Conservation (phyloP, 345 rosid species). For the Dovyalis caffra region DNA sequence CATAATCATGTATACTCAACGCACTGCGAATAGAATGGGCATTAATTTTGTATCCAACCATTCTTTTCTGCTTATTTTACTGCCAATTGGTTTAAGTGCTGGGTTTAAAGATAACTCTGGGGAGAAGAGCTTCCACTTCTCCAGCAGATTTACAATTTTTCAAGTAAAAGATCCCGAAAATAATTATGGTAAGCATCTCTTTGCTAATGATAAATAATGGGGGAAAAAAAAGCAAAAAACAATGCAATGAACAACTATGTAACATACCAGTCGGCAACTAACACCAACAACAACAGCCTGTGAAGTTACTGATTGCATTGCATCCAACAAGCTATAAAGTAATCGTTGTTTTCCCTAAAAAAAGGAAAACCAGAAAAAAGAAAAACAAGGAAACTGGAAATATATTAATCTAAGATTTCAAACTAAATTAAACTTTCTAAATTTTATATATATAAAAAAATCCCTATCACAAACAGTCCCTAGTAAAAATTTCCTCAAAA, state of each 20-base stretch:
- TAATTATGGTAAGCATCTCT: neutral
- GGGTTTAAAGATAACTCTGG: neutral
- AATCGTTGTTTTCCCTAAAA: slow-evolving; percentile 85
- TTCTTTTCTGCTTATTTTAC: neutral
- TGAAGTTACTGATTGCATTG: slow-evolving; percentile 89
- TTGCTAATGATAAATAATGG: neutral
- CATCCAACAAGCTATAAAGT: slow-evolving; percentile 84
- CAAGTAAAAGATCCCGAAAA: neutral
- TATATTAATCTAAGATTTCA: neutral
- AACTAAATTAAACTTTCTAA: neutral
- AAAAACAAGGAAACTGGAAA: neutral
- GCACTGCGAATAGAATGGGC: neutral
- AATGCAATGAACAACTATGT: neutral
- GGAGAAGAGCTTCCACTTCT: neutral
- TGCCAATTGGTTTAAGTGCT: neutral
- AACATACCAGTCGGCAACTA: slow-evolving; percentile 74
- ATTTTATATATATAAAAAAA: neutral
- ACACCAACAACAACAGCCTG: slow-evolving; percentile 88
- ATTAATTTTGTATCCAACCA: neutral
- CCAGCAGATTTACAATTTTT: neutral
- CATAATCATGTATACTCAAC: neutral
- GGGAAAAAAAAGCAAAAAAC: neutral
- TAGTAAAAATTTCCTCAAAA: neutral
- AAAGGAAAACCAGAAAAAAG: neutral
- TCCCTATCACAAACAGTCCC: neutral